These are phyloP conservation scores for Adansonia digitata DNA, from an alignment of 345 rosid species.

Conservation along the genomic window DNA sequence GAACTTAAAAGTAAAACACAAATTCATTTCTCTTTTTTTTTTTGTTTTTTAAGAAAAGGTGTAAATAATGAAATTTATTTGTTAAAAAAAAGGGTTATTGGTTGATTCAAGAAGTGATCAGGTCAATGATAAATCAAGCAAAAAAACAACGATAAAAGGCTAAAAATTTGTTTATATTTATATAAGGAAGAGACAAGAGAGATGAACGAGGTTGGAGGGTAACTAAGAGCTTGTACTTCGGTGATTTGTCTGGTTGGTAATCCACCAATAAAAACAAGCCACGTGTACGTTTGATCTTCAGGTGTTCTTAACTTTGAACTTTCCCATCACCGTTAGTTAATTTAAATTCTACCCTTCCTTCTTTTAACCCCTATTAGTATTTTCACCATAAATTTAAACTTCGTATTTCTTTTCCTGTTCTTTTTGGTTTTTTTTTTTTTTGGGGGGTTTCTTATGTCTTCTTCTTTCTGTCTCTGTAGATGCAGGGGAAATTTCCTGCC, in stretches of 20 bases:
- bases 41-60: no score
- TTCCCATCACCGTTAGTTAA: background rate
- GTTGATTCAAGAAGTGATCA: background rate
- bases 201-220: background rate
- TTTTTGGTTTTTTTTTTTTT: background rate
- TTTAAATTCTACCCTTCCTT: background rate
- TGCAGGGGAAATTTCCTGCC: conserved; percentile 21
- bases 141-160: background rate
- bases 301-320: background rate
- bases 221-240: background rate
- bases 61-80: background rate
- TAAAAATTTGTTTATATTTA: no score
- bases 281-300: background rate
- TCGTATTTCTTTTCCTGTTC: conserved; percentile 13
- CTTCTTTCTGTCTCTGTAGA: conserved; percentile 14
- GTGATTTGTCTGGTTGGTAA: background rate
- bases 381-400: conserved; percentile 3
- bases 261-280: background rate
- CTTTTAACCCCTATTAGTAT: background rate
- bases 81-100: background rate
- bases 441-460: background rate
- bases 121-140: background rate
- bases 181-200: no score
- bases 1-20: no score
- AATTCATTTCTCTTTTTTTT: no score